These are phyloP conservation scores for Cryphonectria japonica DNA, from an alignment of 2,329 filamentous ascomycete species.

Conservation along the genomic window DNA sequence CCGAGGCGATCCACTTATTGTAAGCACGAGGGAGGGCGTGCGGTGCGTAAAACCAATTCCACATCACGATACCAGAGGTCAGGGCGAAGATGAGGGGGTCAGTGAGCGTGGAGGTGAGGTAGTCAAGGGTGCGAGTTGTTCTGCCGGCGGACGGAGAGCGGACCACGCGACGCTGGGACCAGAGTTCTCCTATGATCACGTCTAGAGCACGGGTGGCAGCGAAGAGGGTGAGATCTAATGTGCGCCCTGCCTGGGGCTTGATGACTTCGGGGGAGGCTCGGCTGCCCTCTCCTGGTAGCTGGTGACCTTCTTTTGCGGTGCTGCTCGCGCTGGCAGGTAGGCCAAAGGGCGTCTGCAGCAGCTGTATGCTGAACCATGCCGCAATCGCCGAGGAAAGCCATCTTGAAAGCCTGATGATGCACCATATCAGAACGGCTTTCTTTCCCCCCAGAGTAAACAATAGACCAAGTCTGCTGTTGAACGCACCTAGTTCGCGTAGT, in stretches of 20 bases:
- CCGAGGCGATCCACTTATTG: conserved; percentile 79
- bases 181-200: conserved; percentile 68
- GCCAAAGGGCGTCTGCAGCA: conserved; percentile 53
- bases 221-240: conserved; percentile 83
- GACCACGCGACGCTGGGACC: conserved; percentile 55
- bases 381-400: conserved; percentile 62
- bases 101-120: conserved; percentile 48
- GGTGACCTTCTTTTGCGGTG: conserved; percentile 35
- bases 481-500: conserved; percentile 38
- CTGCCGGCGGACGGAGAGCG: conserved; percentile 37
- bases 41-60: conserved; percentile 83
- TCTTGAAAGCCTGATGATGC: conserved; percentile 52
- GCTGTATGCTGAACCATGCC: conserved; percentile 59
- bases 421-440: conserved; percentile 11
- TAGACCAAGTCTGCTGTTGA: conserved; percentile 9
- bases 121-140: conserved; percentile 41
- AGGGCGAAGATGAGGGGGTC: conserved; percentile 73
- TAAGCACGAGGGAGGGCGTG: conserved; percentile 72
- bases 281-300: conserved; percentile 24
- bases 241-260: conserved; percentile 64
- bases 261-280: background rate
- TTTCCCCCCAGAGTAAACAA: background rate
- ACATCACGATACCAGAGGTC: conserved; percentile 80
- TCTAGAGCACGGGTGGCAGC: conserved; percentile 73
- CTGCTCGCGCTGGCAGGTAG: conserved; percentile 41